phyloP scores from a whole-genome alignment of 2,329 filamentous ascomycete species.

The Colletotrichum siamense region DNA sequence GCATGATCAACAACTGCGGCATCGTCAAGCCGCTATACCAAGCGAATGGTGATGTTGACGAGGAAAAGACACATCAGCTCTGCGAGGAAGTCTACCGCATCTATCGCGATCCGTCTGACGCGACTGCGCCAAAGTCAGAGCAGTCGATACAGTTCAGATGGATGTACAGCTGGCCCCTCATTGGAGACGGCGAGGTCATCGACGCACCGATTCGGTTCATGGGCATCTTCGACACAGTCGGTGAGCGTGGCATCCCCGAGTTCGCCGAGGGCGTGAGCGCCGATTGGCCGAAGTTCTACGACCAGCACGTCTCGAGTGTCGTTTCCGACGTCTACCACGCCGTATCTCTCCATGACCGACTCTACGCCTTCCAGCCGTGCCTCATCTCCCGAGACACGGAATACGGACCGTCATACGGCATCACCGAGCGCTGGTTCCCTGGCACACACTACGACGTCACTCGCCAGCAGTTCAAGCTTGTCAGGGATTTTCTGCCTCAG shows the following conservation, averaged over 20 bases:
- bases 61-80: conserved; percentile 14
- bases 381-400: conserved; percentile 15
- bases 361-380: conserved; percentile 26
- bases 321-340: conserved; percentile 29
- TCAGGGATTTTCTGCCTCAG: conserved; percentile 7
- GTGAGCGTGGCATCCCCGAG: conserved; percentile 24
- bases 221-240: conserved; percentile 29
- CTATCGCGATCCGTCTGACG: conserved; percentile 24
- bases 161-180: conserved; percentile 15
- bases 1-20: conserved; percentile 35
- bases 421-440: conserved; percentile 28
- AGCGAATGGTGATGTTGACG: not conserved
- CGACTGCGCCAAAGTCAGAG: conserved; percentile 21
- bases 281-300: conserved; percentile 29
- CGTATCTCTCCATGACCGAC: conserved; percentile 24
- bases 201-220: conserved; percentile 26
- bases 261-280: conserved; percentile 25
- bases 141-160: conserved; percentile 22
- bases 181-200: conserved; percentile 9
- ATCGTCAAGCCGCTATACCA: conserved; percentile 22
- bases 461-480: conserved; percentile 25
- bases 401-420: conserved; percentile 12
- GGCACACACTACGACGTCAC: conserved; percentile 28
- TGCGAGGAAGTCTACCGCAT: conserved; percentile 27
- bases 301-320: conserved; percentile 28